Base-by-base conservation (phyloP, 176 grass and related monocot genomes). In the Oryza meyeriana region DNA sequence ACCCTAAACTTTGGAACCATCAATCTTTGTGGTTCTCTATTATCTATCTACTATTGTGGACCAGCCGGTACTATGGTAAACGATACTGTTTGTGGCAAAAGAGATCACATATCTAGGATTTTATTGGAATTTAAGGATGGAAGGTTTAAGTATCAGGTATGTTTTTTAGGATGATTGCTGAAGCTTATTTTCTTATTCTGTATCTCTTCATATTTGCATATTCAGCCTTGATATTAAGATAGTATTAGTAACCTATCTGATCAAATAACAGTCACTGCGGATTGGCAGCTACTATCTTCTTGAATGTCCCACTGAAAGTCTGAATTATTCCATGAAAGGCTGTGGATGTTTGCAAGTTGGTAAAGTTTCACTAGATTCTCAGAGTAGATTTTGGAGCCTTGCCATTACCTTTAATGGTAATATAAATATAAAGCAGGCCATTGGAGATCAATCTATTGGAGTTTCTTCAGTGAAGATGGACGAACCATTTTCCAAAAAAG, bases 231-330 rank as follows among this genome's bases (percentile, higher is more conserved):
- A 47, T 84, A n/a, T 50, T 66, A 58, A 71, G 35, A 48, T 87
- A 44, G 30, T 25, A 69, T 84, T 52, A 82, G 48, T 81, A 81
- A 74, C 24, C 24, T 59, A 84, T 86, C 38, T 42, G 12, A 71
- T 83, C 22, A 52, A 66, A 66, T 79, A 38, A 55, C 84, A 98
- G 95, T 84, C 76, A 69, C 86, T 93, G 34, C 73, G 84, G 55
- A 85, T 94, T 48, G 87, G 87, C 76, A 82, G 66, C 66, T 94
- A 78, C 76, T 98, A 93, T 93, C 79, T 94, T 91, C 86, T 98
- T 59, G 85, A 94, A 69, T 98, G 95, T 77, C 76, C 84, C 18
- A 70, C 34, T 72, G 82, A 77, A 63, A 75, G 59, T 86, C 50
- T 35, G 26, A 35, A 31, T 27, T 76, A 31, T 68, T 35, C 36